Evolutionary conservation across 2,329 filamentous ascomycete species (phyloP), one percentile per base, ranked within the genome.

Genomic region (Lachnellula occidentalis): DNA sequence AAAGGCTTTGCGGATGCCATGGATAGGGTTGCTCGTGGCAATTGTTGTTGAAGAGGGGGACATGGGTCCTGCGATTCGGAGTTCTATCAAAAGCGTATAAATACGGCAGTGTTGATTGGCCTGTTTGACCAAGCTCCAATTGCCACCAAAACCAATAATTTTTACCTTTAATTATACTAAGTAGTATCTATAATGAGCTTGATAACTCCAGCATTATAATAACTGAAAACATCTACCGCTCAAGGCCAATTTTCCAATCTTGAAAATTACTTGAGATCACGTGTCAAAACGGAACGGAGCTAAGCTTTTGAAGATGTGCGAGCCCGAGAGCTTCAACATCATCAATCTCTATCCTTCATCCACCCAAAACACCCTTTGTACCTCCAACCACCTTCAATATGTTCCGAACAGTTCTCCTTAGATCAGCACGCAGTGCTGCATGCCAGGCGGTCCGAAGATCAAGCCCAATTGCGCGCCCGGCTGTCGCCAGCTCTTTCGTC

Each of bases 381-480:
- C 43, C 36, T 50, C 54, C 41, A 55, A 61, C 55, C 53, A 55
- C 61, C 62, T 61, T 66, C 76, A 84, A 68, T 63, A 97, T 97
- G 92, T 91, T 96, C 81, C 89, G 92, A 78, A 85, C 88, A 74
- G 86, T 88, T 71, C 75, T 94, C 73, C 79, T 92, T 78, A 88
- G 88, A 76, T 87, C 88, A 70, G 83, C 87, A 73, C 79, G 83
- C 70, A 66, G 69, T 58, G 65, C 69, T 58, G 74, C 71, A 66
- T 75, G 75, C 61, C 75, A 77, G 67, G 71, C 73, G 62, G 74
- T 78, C 70, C 74, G 78, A 71, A 72, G 72, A 67, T 70, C 73
- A 64, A 72, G 73, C 72, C 71, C 74, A 74, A 77, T 80, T 72
- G 79, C 82, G 72, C 79, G 82, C 69, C 79, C 82, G 71, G 75